A percentile compares a stretch with the other conserved stretches of the same genome.
Conservation (phyloP, 352 stramenopile genomes). For the Pythium dissimile region DNA sequence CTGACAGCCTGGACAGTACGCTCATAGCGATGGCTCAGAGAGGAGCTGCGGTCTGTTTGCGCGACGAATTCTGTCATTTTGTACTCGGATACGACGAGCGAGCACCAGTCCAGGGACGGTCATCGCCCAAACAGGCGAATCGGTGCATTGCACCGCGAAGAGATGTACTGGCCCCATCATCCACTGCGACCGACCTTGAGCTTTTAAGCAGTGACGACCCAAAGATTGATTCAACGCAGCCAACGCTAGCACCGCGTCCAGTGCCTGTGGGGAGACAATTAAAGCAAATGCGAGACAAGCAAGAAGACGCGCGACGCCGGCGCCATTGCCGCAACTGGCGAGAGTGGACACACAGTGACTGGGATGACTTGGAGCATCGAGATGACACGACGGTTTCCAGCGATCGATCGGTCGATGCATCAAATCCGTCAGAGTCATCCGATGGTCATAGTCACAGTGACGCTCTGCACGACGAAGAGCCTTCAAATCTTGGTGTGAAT, state of each 20-base stretch:
- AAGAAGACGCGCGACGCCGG: slow-evolving; percentile 7
- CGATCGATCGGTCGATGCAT: neutral
- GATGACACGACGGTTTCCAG: neutral
- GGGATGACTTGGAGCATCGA: slow-evolving; percentile 5
- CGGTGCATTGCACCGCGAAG: no score
- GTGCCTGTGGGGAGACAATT: slow-evolving; percentile 12
- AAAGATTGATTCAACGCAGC: neutral
- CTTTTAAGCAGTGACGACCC: neutral
- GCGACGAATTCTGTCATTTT: slow-evolving; percentile 65
- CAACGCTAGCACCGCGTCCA: neutral
- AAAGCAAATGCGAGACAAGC: slow-evolving; percentile 6
- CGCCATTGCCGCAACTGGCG: slow-evolving; percentile 19
- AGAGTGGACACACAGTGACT: slow-evolving; percentile 20
- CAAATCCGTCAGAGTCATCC: neutral
- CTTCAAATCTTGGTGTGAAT: no score
- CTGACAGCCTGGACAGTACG: slow-evolving; percentile 22
- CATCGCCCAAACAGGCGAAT: no score
- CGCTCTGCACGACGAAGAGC: no score
- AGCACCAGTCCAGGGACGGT: neutral
- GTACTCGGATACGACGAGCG: slow-evolving; percentile 48
- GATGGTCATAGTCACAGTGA: neutral
- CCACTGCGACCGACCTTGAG: neutral
- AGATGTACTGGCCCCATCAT: no score
- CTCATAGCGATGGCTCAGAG: slow-evolving; percentile 11
- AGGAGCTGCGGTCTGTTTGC: slow-evolving; percentile 19